Conservation (phyloP, 2,329 filamentous ascomycete genomes). For the Ceratocystis ficicola region DNA sequence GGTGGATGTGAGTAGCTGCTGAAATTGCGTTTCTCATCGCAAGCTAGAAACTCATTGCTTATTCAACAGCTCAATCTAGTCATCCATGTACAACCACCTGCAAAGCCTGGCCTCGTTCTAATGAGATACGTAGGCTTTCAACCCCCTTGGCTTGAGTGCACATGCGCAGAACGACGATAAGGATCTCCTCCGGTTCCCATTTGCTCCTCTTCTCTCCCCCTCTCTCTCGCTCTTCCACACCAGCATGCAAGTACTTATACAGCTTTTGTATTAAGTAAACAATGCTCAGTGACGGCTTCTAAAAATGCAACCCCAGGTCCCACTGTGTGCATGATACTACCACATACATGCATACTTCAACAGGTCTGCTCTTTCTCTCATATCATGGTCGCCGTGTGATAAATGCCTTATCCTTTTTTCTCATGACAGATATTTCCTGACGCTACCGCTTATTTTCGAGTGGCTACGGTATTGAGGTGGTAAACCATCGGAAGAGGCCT, state of each 20-base stretch:
- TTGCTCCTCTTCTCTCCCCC: neutral
- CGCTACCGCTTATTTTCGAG: too few relatives aligned
- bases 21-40: neutral
- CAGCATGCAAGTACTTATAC: neutral
- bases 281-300: neutral
- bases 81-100: neutral
- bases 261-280: neutral
- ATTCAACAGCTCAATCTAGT: neutral
- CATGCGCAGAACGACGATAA: neutral
- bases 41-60: neutral
- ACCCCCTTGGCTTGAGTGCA: neutral
- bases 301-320: neutral
- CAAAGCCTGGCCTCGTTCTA: constrained; percentile 3
- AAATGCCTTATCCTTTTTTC: too few relatives aligned
- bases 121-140: neutral
- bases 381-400: too few relatives aligned
- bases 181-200: neutral
- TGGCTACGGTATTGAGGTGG: too few relatives aligned
- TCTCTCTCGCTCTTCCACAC: neutral
- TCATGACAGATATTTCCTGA: too few relatives aligned
- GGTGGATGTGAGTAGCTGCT: neutral
- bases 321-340: neutral
- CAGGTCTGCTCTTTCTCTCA: too few relatives aligned
- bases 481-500: too few relatives aligned
- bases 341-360: too few relatives aligned